A percentile compares a stretch with the other conserved stretches of the same genome.
Evolutionary conservation across 2,329 filamentous ascomycete species (phyloP).

Genomic region (Fusarium vanettenii): DNA sequence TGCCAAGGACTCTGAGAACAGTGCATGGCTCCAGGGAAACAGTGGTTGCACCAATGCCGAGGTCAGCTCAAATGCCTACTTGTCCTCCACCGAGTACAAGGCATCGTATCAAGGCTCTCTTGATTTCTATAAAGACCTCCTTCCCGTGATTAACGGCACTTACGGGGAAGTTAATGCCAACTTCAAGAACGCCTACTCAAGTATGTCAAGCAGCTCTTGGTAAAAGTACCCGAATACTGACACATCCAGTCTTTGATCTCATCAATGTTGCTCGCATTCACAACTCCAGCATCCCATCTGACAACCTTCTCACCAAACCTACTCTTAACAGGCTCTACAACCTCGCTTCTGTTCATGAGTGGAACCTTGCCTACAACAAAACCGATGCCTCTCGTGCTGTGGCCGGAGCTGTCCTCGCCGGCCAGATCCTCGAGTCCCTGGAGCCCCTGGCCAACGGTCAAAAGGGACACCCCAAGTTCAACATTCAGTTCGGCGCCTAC

Average conservation of each 20-base stretch:
- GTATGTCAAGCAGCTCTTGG: slow-evolving; percentile 63
- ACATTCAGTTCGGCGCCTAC: slow-evolving; percentile 71
- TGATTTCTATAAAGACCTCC: slow-evolving; percentile 67
- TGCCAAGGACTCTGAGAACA: slow-evolving; percentile 65
- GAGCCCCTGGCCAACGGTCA: slow-evolving; percentile 60
- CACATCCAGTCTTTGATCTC: slow-evolving; percentile 65
- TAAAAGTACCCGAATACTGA: slow-evolving; percentile 2
- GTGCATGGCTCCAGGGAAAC: slow-evolving; percentile 68
- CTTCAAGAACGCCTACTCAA: slow-evolving; percentile 72
- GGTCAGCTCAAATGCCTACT: slow-evolving; percentile 66
- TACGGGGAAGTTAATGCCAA: slow-evolving; percentile 58
- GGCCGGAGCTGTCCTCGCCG: slow-evolving; percentile 67
- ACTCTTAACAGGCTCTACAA: slow-evolving; percentile 72
- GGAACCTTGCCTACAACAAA: slow-evolving; percentile 82
- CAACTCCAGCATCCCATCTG: slow-evolving; percentile 69
- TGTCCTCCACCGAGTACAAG: slow-evolving; percentile 60
- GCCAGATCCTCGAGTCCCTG: slow-evolving; percentile 64
- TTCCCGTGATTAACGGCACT: slow-evolving; percentile 66
- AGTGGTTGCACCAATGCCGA: slow-evolving; percentile 67
- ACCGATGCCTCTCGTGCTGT: slow-evolving; percentile 74
- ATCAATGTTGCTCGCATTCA: slow-evolving; percentile 71
- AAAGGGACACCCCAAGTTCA: slow-evolving; percentile 54
- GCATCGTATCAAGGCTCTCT: slow-evolving; percentile 61
- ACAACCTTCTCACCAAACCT: slow-evolving; percentile 68
- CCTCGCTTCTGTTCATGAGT: slow-evolving; percentile 86